A percentile compares a stretch with the other conserved stretches of the same genome.
phyloP scores from a whole-genome alignment of 2,329 filamentous ascomycete species.

The Coniella lustricola region DNA sequence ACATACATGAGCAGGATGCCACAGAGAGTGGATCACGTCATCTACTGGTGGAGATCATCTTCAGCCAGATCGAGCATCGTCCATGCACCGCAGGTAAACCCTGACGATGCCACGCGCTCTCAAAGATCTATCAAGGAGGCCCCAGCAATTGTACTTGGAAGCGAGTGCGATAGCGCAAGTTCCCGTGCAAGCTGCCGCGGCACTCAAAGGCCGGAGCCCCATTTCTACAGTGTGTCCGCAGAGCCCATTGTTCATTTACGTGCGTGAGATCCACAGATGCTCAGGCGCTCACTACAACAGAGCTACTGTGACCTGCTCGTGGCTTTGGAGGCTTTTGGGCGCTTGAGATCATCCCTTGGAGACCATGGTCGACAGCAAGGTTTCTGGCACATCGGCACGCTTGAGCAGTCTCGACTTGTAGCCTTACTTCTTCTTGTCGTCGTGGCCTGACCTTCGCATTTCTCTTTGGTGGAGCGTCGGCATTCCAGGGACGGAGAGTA shows the following conservation, averaged over 20 bases:
- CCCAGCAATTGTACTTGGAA: not conserved
- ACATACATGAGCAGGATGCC: too few species aligned
- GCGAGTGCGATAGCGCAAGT: not conserved
- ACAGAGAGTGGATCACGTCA: not conserved
- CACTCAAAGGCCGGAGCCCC: not conserved
- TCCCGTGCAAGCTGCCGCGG: not conserved
- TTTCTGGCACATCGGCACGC: not conserved
- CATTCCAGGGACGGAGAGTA: not conserved
- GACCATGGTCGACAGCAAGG: not conserved
- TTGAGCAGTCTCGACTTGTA: not conserved
- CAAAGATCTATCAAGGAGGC: not conserved
- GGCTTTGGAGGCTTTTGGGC: too few species aligned
- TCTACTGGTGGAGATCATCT: not conserved
- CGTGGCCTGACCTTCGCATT: slow-evolving; percentile 9
- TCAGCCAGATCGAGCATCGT: not conserved
- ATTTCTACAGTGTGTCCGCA: too few species aligned
- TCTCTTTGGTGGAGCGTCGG: slow-evolving; percentile 1
- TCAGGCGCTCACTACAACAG: too few species aligned
- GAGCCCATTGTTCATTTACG: too few species aligned
- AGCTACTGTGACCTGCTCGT: too few species aligned
- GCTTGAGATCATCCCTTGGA: too few species aligned
- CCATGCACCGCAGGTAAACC: not conserved
- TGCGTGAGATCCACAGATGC: too few species aligned
- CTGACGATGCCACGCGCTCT: slow-evolving; percentile 1
- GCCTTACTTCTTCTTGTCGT: not conserved